A percentile compares a stretch with the other conserved stretches of the same genome.
Evolutionary conservation across 176 grass and related monocot genomes (phyloP).

Genomic region (Secale cereale): DNA sequence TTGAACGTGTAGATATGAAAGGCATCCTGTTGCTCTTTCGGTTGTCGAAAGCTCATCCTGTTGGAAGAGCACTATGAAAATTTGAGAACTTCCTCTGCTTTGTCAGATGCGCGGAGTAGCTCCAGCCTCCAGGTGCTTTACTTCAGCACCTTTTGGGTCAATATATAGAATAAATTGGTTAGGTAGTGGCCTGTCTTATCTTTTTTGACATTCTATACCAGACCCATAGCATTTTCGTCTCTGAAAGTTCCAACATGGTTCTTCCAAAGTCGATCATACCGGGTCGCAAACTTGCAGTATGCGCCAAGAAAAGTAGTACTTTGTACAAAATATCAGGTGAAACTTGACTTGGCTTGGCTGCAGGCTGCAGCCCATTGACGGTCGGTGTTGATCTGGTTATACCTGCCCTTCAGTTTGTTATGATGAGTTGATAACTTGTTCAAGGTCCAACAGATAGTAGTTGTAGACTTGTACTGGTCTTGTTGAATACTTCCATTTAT

Average conservation of each 20-base stretch:
- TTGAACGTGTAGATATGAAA: constrained; percentile 18
- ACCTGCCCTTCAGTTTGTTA: not conserved
- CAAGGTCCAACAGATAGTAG: not conserved
- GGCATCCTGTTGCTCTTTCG: constrained; percentile 19
- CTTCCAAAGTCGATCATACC: not conserved
- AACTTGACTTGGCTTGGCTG: not conserved
- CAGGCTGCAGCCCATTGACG: not conserved
- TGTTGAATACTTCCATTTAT: not conserved
- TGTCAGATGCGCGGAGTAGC: not conserved
- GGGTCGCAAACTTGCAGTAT: not conserved
- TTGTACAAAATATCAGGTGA: constrained; percentile 1
- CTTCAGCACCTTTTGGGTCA: not conserved
- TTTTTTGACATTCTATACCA: constrained; percentile 8
- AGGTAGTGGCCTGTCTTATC: not conserved
- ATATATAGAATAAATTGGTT: constrained; percentile 6
- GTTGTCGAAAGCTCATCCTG: not conserved
- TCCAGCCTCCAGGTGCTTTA: constrained; percentile 1
- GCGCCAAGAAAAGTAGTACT: not conserved
- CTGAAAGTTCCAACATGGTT: not conserved
- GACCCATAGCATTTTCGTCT: constrained; percentile 16
- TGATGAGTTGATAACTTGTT: not conserved
- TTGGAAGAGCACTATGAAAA: constrained; percentile 21
- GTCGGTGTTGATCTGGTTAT: not conserved
- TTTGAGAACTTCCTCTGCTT: not conserved
- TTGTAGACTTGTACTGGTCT: not conserved